Evolutionary conservation across 805 yeast species (phyloP).

Genomic region (Alloascoidea hylecoeti): DNA sequence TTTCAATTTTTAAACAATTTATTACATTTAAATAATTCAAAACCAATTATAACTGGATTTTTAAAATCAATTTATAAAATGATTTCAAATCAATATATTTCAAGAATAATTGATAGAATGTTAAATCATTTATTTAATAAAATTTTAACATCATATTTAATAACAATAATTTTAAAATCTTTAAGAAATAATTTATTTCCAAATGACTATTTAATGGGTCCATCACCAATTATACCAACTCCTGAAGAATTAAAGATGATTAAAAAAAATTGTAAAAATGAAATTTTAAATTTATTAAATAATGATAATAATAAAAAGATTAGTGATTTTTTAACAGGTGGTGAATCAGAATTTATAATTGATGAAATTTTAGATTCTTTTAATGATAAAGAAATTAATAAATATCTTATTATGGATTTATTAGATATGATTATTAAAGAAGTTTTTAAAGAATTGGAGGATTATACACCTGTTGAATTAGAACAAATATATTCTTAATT

Average conservation of each 20-base stretch:
- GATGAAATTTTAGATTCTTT: conserved; percentile 12
- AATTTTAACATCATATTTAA: background rate
- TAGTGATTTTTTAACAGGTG: conserved; percentile 9
- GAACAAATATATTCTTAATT: background rate
- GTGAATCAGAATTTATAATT: conserved; percentile 6
- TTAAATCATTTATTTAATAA: background rate
- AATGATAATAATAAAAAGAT: too few relatives aligned
- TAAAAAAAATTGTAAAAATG: conserved; percentile 7
- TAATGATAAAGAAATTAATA: conserved; percentile 14
- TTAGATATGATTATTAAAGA: conserved; percentile 13
- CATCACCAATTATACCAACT: conserved; percentile 26
- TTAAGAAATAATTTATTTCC: conserved; percentile 30
- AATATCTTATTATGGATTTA: conserved; percentile 13
- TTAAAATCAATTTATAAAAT: background rate
- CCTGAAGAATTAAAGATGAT: conserved; percentile 21
- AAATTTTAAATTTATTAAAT: conserved; percentile 9
- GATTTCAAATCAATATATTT: background rate
- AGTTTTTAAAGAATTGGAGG: conserved; percentile 14
- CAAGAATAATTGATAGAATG: background rate
- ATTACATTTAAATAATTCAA: background rate
- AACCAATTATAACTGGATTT: background rate
- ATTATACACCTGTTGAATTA: conserved; percentile 12
- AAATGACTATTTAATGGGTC: conserved; percentile 33
- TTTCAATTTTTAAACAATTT: background rate
- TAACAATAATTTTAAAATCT: conserved; percentile 11